Evolutionary conservation across 345 rosid genomes (phyloP).

Genomic region (Nasturtium officinale): DNA sequence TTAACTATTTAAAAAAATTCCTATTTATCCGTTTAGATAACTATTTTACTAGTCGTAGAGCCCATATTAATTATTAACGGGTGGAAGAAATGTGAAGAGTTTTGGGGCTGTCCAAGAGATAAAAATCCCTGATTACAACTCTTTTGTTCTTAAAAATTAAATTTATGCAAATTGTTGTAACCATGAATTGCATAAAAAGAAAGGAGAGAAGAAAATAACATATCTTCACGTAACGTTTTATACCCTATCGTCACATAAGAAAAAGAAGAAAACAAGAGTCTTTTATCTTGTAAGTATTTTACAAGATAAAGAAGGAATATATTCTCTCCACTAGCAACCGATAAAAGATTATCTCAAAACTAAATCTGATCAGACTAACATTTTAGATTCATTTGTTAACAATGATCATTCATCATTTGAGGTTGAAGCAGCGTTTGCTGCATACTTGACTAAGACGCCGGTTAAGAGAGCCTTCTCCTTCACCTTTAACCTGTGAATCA

Average conservation of each 20-base stretch:
- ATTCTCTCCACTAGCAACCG: not conserved
- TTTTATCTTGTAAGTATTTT: not conserved
- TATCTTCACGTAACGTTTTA: not conserved
- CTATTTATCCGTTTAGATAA: too few relatives aligned
- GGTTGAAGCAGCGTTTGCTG: conserved; percentile 47
- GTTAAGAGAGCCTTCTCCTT: conserved; percentile 77
- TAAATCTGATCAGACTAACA: not conserved
- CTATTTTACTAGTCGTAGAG: too few relatives aligned
- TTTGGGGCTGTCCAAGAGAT: too few relatives aligned
- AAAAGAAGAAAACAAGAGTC: too few relatives aligned
- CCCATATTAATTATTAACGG: too few relatives aligned
- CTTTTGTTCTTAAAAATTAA: too few relatives aligned
- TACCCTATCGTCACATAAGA: not conserved
- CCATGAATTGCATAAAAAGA: too few relatives aligned
- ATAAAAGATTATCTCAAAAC: not conserved
- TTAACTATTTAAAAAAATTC: too few relatives aligned
- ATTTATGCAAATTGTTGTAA: too few relatives aligned
- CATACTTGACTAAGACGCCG: conserved; percentile 72
- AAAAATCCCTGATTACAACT: too few relatives aligned
- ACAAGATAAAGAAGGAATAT: not conserved
- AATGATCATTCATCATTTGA: conserved; percentile 42
- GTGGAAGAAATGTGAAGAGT: too few relatives aligned
- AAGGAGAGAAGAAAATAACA: too few relatives aligned
- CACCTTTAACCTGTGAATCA: conserved; percentile 60
- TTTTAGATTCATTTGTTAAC: not conserved